Evolutionary conservation across 1,284 basidiomycete species (phyloP), one percentile per base, ranked within the genome.

Genomic region (Thelephora terrestris): DNA sequence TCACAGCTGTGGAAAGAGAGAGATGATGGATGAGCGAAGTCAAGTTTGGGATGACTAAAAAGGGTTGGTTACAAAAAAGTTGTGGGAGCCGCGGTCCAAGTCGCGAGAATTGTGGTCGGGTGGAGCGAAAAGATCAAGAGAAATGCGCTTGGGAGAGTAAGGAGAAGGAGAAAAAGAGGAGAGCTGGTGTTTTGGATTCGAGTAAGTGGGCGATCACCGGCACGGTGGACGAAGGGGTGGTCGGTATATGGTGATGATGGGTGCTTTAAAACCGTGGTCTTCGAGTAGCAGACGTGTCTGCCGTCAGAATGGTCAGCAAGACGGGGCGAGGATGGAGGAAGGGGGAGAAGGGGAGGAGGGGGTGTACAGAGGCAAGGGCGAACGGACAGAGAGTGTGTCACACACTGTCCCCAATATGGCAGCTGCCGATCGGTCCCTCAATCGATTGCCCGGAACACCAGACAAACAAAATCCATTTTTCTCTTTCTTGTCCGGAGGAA

Each of bases 51-150:
- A 55, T 43, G 68, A 63, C 58, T 65, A 58, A 61, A 68, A 55
- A 62, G 69, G 73, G 61, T 65, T 74, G 71, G 73, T 74, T 58
- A 60, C 23, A 50, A 32, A 46, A 49, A 45, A 57, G 50, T 53
- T 56, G 50, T 49, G 51, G 54, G 56, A 24, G 54, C 57, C 55
- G 59, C 58, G 48, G 51, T 7, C 47, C 51, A 27, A 53, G 46
- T 51, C 47, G 45, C 40, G 42, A 47, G 24, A 18, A 40, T 4
- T 23, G 44, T 44, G 50, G 20, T 23, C 21, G 18, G 34, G 20
- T 17, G 23, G 38, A 24, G 29, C n/a, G 50, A 43, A 46, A 18
- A 49, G 35, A 43, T 44, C 24, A 32, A 35, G 56, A 56, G 54
- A 53, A 49, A 48, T 56, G 57, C 42, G 40, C 14, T 32, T 32